phyloP scores from a whole-genome alignment of 2,329 filamentous ascomycete species.

The Cordyceps fumosorosea region DNA sequence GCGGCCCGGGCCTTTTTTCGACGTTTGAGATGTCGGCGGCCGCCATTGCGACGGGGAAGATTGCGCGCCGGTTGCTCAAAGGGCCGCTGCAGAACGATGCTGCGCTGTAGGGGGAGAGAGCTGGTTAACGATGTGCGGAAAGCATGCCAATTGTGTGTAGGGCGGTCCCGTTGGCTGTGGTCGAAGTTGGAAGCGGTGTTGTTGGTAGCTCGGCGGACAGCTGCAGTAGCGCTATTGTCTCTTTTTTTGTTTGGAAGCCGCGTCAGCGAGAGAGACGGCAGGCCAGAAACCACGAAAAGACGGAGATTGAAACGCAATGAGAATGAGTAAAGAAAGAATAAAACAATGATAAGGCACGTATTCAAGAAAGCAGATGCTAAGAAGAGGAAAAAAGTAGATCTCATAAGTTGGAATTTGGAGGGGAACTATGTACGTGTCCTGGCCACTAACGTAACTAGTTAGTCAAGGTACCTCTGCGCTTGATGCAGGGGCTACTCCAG shows the following conservation, averaged over 20 bases:
- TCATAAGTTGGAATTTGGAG: not conserved
- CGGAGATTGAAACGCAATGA: not conserved
- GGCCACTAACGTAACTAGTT: not conserved
- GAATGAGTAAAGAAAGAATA: not conserved
- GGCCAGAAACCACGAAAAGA: not conserved
- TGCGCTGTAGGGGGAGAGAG: not conserved
- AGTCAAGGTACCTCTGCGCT: too few species aligned
- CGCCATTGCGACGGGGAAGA: not conserved
- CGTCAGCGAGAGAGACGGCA: not conserved
- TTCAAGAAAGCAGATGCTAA: not conserved
- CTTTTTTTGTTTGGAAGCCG: not conserved
- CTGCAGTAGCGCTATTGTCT: not conserved
- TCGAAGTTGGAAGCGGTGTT: not conserved
- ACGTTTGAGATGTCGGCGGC: not conserved
- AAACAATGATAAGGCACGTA: not conserved
- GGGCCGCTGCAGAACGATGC: not conserved
- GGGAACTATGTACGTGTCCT: not conserved
- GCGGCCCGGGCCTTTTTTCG: not conserved
- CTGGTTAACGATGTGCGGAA: not conserved
- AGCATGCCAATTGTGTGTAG: not conserved
- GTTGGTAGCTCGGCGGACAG: not conserved
- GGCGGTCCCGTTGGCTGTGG: not conserved
- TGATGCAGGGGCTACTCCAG: too few species aligned
- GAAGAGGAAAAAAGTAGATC: not conserved
- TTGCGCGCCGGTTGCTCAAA: not conserved